Percentiles rank a stretch among this genome's conserved stretches.
Conservation (phyloP, 805 yeast species). For the Hanseniaspora lachancei region DNA sequence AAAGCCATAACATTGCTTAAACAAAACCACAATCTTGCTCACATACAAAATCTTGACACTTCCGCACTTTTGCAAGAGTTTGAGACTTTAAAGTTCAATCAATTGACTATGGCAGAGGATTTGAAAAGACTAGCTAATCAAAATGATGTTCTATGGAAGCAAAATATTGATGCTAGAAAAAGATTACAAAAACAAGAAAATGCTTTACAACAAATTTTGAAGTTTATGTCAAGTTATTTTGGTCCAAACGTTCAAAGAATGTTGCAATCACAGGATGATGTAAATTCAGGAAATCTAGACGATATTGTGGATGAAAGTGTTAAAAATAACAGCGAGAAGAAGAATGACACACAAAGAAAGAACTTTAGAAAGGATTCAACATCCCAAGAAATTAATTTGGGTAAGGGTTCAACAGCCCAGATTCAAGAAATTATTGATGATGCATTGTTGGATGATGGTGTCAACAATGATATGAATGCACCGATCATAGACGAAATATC, state of each 20-base stretch:
- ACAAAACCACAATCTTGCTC: conserved; percentile 14
- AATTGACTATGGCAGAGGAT: conserved; percentile 71
- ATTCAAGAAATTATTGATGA: conserved; percentile 12
- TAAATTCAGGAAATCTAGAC: not conserved
- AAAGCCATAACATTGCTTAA: conserved; percentile 7
- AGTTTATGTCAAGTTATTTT: conserved; percentile 58
- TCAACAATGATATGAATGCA: not conserved
- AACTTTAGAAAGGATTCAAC: conserved; percentile 4
- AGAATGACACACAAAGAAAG: not conserved
- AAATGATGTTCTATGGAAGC: conserved; percentile 85
- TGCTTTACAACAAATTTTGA: conserved; percentile 72
- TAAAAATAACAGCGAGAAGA: not conserved
- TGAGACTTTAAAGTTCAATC: conserved; percentile 64
- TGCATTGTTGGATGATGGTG: not conserved
- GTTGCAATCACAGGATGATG: conserved; percentile 7
- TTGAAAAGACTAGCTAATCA: conserved; percentile 70
- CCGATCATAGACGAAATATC: conserved; percentile 10
- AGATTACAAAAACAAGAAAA: conserved; percentile 75
- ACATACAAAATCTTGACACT: conserved; percentile 12
- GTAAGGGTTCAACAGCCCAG: conserved; percentile 7
- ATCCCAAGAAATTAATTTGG: not conserved
- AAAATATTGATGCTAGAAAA: conserved; percentile 69
- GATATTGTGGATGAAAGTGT: not conserved
- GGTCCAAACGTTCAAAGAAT: conserved; percentile 11
- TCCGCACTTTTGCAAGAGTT: conserved; percentile 49